These are phyloP conservation scores for Penicillium freii DNA, from an alignment of 2,329 filamentous ascomycete genomes.

Conservation along the genomic window DNA sequence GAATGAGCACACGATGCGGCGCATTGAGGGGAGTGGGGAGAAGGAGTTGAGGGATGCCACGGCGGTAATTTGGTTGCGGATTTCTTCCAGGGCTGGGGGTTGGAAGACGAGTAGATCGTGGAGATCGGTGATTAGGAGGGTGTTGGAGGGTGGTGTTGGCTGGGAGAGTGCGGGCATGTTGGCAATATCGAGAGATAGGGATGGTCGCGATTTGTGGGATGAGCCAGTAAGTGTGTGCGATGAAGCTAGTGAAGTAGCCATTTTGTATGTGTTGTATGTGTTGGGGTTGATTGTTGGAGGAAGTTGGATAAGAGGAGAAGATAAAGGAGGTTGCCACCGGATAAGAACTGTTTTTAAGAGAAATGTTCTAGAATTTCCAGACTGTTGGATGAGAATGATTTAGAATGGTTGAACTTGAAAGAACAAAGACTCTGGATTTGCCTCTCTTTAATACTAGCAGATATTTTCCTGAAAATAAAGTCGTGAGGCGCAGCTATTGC, in stretches of 20 bases:
- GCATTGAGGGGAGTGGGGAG: slow-evolving; percentile 51
- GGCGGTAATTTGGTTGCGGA: slow-evolving; percentile 44
- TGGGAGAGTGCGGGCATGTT: slow-evolving; percentile 45
- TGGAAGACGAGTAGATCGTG: slow-evolving; percentile 49
- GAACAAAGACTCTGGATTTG: background rate
- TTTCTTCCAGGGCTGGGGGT: slow-evolving; percentile 42
- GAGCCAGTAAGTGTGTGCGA: slow-evolving; percentile 3
- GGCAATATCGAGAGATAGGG: slow-evolving; percentile 48
- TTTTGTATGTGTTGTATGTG: slow-evolving; percentile 16
- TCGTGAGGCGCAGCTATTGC: slow-evolving; percentile 4
- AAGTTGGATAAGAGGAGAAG: slow-evolving; percentile 15
- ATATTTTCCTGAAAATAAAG: background rate
- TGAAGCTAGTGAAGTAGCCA: slow-evolving; percentile 20
- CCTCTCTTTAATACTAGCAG: background rate
- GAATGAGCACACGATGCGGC: slow-evolving; percentile 53
- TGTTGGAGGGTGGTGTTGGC: slow-evolving; percentile 50
- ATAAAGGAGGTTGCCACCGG: slow-evolving; percentile 22
- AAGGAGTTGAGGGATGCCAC: slow-evolving; percentile 50
- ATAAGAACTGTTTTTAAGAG: slow-evolving; percentile 2
- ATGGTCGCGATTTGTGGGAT: slow-evolving; percentile 32
- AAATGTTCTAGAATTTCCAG: slow-evolving; percentile 4
- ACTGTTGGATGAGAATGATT: background rate
- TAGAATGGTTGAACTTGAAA: background rate
- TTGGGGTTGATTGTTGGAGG: background rate
- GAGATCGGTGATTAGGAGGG: slow-evolving; percentile 51